Evolutionary conservation across 768 basidiomycete species (phyloP).

Genomic region (Mycena crocata): DNA sequence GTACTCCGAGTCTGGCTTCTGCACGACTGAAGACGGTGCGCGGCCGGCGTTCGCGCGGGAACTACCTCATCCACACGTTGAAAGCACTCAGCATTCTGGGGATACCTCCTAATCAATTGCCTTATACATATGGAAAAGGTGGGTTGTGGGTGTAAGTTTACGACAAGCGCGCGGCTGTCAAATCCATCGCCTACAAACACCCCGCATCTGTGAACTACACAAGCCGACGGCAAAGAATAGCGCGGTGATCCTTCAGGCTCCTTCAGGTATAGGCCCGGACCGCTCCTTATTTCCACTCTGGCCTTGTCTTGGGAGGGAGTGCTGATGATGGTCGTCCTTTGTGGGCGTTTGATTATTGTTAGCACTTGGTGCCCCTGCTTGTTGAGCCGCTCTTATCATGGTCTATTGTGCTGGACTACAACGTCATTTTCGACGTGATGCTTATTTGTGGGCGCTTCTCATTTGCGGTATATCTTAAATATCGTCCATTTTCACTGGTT

Average conservation of each 20-base stretch:
- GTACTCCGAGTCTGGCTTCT: too few species aligned
- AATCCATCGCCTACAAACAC: too few species aligned
- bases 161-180: too few species aligned
- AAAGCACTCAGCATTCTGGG: too few species aligned
- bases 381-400: slow-evolving; percentile 7
- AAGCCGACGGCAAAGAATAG: background rate
- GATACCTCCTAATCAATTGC: too few species aligned
- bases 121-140: too few species aligned
- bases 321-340: slow-evolving; percentile 18
- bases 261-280: background rate
- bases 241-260: too few species aligned
- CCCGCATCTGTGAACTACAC: too few species aligned
- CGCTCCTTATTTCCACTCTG: background rate
- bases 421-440: slow-evolving; percentile 12
- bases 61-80: too few species aligned
- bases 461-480: slow-evolving; percentile 19
- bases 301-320: slow-evolving; percentile 15
- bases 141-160: too few species aligned
- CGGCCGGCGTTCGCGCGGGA: too few species aligned
- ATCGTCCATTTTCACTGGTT: background rate
- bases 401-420: slow-evolving; percentile 25
- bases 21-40: too few species aligned
- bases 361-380: background rate
- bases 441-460: slow-evolving; percentile 17
- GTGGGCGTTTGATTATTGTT: slow-evolving; percentile 25